Evolutionary conservation across 768 basidiomycete genomes (phyloP).

Genomic region (Trametes cubensis): DNA sequence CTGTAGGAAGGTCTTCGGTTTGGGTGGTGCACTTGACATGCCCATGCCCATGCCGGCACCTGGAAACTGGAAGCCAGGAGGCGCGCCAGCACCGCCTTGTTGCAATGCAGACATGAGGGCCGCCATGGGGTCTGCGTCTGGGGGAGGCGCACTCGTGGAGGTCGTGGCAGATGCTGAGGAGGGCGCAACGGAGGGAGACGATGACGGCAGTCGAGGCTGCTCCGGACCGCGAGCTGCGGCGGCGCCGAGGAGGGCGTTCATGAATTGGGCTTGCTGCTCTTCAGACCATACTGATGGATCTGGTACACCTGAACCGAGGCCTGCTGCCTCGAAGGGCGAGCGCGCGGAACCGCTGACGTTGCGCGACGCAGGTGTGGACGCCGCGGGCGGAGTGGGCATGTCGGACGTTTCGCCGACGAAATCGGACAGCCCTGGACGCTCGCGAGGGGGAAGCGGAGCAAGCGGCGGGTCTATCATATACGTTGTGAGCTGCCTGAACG

Average conservation of each 20-base stretch:
- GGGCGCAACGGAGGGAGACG: slow-evolving; percentile 13
- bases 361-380: slow-evolving; percentile 19
- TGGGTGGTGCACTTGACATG: slow-evolving; percentile 22
- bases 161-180: slow-evolving; percentile 3
- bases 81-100: slow-evolving; percentile 26
- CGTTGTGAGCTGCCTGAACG: not conserved
- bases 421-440: slow-evolving; percentile 34
- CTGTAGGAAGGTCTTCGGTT: slow-evolving; percentile 50
- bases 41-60: slow-evolving; percentile 26
- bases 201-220: slow-evolving; percentile 9
- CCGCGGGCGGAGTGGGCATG: slow-evolving; percentile 34
- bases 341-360: slow-evolving; percentile 18
- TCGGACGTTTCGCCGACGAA: slow-evolving; percentile 43
- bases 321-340: slow-evolving; percentile 28
- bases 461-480: slow-evolving; percentile 42
- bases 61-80: slow-evolving; percentile 34
- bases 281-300: slow-evolving; percentile 67
- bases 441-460: slow-evolving; percentile 34
- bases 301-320: slow-evolving; percentile 34
- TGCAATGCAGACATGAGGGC: slow-evolving; percentile 38
- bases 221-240: slow-evolving; percentile 18
- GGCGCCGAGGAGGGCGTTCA: slow-evolving; percentile 61
- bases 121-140: slow-evolving; percentile 36
- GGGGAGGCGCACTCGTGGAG: not conserved
- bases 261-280: slow-evolving; percentile 69